phyloP scores from a whole-genome alignment of 2,329 filamentous ascomycete genomes.

The Pseudogymnoascus sp. region DNA sequence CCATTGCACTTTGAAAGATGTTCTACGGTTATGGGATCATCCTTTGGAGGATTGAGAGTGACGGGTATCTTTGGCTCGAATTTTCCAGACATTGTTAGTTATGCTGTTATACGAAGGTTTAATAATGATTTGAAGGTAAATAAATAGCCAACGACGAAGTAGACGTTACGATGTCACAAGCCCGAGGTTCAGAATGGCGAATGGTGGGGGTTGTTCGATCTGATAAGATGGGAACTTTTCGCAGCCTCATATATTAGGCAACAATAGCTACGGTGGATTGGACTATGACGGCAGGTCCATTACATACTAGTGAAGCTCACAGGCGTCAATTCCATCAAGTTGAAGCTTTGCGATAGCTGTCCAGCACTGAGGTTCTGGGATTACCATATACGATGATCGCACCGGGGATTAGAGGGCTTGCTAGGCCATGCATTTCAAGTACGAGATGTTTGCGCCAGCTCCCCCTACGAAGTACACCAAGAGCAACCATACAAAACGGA shows the following conservation, averaged over 20 bases:
- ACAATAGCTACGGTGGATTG: neutral
- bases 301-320: neutral
- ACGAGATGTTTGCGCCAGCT: conserved; percentile 4
- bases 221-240: neutral
- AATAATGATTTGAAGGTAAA: neutral
- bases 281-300: neutral
- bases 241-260: neutral
- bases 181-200: conserved; percentile 4
- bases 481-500: neutral
- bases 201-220: conserved; percentile 2
- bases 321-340: conserved; percentile 1
- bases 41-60: conserved; percentile 73
- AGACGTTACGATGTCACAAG: neutral
- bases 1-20: conserved; percentile 77
- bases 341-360: conserved; percentile 1
- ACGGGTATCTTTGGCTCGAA: conserved; percentile 76
- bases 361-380: neutral
- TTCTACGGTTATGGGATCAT: conserved; percentile 75
- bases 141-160: neutral
- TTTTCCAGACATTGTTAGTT: conserved; percentile 46
- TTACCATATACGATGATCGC: neutral
- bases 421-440: neutral
- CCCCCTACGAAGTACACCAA: neutral
- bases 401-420: conserved; percentile 1
- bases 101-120: neutral